These are phyloP conservation scores for Nevesoporus exiguus DNA, from an alignment of 768 basidiomycete species.

Conservation along the genomic window DNA sequence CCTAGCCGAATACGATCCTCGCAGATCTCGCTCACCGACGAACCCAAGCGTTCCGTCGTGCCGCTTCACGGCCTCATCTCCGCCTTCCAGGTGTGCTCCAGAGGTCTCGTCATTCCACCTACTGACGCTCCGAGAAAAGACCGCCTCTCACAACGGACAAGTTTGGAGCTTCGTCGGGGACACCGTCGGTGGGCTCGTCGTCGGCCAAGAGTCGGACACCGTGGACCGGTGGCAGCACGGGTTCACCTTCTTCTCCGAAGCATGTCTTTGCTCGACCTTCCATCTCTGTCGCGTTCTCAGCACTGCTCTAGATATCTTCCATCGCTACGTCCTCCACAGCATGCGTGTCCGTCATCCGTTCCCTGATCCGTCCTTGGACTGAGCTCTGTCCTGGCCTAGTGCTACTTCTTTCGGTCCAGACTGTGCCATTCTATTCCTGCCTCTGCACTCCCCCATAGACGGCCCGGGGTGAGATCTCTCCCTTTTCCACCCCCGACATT, in stretches of 20 bases:
- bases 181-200: constrained; percentile 44
- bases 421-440: constrained; percentile 41
- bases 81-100: constrained; percentile 44
- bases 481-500: background rate
- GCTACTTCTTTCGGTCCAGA: constrained; percentile 56
- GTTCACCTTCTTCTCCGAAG: constrained; percentile 35
- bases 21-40: constrained; percentile 40
- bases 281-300: background rate
- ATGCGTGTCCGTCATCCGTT: constrained; percentile 43
- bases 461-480: constrained; percentile 39
- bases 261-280: background rate
- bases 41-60: constrained; percentile 25
- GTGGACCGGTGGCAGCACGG: constrained; percentile 40
- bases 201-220: constrained; percentile 5
- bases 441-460: constrained; percentile 40
- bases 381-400: constrained; percentile 33
- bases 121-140: constrained; percentile 22
- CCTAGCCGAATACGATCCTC: constrained; percentile 41
- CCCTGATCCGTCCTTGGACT: background rate
- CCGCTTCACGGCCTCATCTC: constrained; percentile 36
- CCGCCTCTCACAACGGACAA: constrained; percentile 31
- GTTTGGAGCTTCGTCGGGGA: constrained; percentile 48
- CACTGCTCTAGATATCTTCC: constrained; percentile 43
- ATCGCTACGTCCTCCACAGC: constrained; percentile 44
- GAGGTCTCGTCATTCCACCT: background rate